phyloP scores from a whole-genome alignment of 2,329 filamentous ascomycete species.

The Cytospora schulzeri region DNA sequence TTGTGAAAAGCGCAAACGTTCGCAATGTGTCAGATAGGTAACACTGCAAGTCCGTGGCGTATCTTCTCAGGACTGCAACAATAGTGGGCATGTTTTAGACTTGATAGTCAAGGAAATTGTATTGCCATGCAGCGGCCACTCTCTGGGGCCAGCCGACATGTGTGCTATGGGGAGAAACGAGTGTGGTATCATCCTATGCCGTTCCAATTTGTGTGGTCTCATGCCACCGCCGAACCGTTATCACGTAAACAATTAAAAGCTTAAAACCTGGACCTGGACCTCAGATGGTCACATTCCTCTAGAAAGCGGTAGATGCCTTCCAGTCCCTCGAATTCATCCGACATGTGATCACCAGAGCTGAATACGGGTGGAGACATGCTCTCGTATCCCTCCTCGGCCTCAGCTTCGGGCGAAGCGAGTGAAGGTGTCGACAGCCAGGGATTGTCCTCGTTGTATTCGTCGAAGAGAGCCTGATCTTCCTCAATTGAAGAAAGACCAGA shows the following conservation, averaged over 20 bases:
- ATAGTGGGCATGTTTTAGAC: background rate
- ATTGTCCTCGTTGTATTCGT: conserved; percentile 46
- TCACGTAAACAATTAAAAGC: conserved; percentile 14
- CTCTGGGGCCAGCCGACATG: conserved; percentile 4
- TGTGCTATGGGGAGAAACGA: conserved; percentile 19
- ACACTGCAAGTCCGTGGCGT: background rate
- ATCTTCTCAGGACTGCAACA: background rate
- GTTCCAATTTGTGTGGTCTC: conserved; percentile 4
- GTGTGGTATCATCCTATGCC: conserved; percentile 23
- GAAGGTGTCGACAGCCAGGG: conserved; percentile 48
- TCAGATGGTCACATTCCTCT: conserved; percentile 56
- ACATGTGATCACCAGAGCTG: conserved; percentile 47
- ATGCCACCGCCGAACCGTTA: background rate
- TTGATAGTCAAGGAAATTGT: background rate
- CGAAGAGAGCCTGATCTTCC: conserved; percentile 44
- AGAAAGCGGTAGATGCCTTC: conserved; percentile 61
- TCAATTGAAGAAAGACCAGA: conserved; percentile 40
- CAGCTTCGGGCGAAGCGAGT: conserved; percentile 31
- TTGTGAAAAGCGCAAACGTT: too few relatives aligned
- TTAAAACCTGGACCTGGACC: conserved; percentile 18
- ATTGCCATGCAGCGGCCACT: conserved; percentile 15
- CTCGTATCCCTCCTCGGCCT: conserved; percentile 51
- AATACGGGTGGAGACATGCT: conserved; percentile 50
- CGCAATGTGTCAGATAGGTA: too few relatives aligned
- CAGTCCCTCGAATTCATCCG: conserved; percentile 55